phyloP scores from a whole-genome alignment of 2,329 filamentous ascomycete species.

The Plenodomus biglobosus region DNA sequence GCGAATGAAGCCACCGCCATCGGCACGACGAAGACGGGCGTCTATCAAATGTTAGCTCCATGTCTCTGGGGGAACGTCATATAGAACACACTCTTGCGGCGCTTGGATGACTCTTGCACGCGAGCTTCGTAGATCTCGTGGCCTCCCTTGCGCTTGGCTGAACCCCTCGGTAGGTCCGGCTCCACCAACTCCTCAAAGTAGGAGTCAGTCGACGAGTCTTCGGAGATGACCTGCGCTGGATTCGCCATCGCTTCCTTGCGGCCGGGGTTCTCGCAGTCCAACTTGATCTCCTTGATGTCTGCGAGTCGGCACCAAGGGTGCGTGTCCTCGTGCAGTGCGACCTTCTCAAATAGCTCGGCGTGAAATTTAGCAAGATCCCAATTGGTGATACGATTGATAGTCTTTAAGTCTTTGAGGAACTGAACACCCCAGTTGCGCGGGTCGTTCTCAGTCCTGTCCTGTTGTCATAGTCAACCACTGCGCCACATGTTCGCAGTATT shows the following conservation, averaged over 20 bases:
- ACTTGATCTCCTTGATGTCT: slow-evolving; percentile 36
- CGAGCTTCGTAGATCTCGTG: slow-evolving; percentile 36
- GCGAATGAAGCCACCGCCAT: slow-evolving; percentile 29
- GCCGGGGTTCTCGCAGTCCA: slow-evolving; percentile 32
- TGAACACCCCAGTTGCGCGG: slow-evolving; percentile 43
- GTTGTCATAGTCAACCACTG: background rate
- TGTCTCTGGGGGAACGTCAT: background rate
- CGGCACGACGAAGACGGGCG: slow-evolving; percentile 30
- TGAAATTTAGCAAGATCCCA: slow-evolving; percentile 32
- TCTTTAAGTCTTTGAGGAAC: slow-evolving; percentile 38
- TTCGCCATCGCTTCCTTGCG: slow-evolving; percentile 3
- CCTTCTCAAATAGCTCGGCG: slow-evolving; percentile 26
- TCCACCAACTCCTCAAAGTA: slow-evolving; percentile 36
- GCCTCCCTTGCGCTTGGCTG: slow-evolving; percentile 18
- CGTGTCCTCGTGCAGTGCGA: slow-evolving; percentile 26
- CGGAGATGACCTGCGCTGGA: slow-evolving; percentile 12
- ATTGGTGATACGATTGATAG: slow-evolving; percentile 34
- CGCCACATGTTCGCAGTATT: background rate
- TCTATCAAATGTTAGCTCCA: slow-evolving; percentile 13
- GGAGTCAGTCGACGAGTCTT: slow-evolving; percentile 28
- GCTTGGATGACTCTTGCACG: slow-evolving; percentile 21
- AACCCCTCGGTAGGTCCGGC: slow-evolving; percentile 21
- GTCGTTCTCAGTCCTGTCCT: slow-evolving; percentile 34
- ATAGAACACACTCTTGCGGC: slow-evolving; percentile 25
- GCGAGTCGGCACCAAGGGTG: slow-evolving; percentile 37